Base-by-base conservation (phyloP, 2,329 filamentous ascomycete species). In the Aspergillus thermomutatus region DNA sequence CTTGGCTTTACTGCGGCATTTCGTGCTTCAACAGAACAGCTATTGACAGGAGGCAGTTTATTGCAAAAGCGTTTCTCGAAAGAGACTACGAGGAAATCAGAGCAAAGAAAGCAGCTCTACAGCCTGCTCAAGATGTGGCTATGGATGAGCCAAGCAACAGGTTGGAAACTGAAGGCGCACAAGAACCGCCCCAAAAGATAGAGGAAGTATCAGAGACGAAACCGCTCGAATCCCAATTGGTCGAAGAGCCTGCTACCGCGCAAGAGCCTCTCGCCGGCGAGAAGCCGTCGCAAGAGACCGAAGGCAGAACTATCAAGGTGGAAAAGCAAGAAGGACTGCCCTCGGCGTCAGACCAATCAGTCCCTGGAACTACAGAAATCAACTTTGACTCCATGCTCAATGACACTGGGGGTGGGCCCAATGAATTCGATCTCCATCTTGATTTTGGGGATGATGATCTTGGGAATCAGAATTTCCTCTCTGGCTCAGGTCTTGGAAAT, bases 61-160 rank as follows among this genome's bases (percentile, higher is more conserved):
- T 77, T 46, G 75, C 75, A 31, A 77, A 77, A 59, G 70, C 75
- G 1, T 73, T 76, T 50, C 60, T 77, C 17, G 75, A 77, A 64
- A 71, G 66, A 55, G 75, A 77, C 53, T 77, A 77, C 52, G 71
- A 76, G 47, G 67, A 65, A 19, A 61, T 75, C 43, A 66, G 66
- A 56, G 71, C 71, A 4, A 68, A 63, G 26, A 74, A 70, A 50
- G 58, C 64, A 23, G 64, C 64, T n/a, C 58, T 66, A n/a, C 60
- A 63, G 34, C 60, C 60, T 31, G 52, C 59, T 3, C 60, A 72
- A 55, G 72, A 75, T 58, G 63, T 68, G 50, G 57, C 56, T 5
- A 72, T 72, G 72, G 58, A 53, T 11, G 69, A 69, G 54, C 56
- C 63, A 21, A 58, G 56, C 6, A 55, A 60, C 25, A 60, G 57